Evolutionary conservation across 1,284 basidiomycete genomes (phyloP).

Genomic region (Chalciporus sp.): DNA sequence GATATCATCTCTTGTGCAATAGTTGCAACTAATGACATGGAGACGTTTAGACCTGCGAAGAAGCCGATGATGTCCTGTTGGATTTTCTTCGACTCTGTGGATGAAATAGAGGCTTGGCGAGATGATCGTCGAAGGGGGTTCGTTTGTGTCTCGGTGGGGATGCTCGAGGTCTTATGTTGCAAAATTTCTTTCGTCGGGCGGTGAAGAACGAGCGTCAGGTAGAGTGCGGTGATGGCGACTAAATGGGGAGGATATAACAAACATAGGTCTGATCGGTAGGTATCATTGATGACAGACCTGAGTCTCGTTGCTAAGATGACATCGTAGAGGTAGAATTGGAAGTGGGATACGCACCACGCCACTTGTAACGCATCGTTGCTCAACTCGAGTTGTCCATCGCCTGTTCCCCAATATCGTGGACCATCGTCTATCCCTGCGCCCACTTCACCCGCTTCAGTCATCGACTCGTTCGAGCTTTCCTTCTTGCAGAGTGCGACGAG

Average conservation of each 20-base stretch:
- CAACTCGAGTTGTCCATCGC: slow-evolving; percentile 68
- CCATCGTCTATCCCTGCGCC: slow-evolving; percentile 64
- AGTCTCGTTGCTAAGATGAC: not conserved
- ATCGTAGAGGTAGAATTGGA: not conserved
- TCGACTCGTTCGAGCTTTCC: slow-evolving; percentile 42
- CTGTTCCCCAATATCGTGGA: slow-evolving; percentile 74
- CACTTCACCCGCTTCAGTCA: slow-evolving; percentile 64
- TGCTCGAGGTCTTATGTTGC: slow-evolving; percentile 29
- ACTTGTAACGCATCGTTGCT: slow-evolving; percentile 70
- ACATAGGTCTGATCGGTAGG: slow-evolving; percentile 88
- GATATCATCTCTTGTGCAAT: slow-evolving; percentile 91
- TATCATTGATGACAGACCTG: slow-evolving; percentile 97
- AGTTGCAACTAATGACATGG: slow-evolving; percentile 79
- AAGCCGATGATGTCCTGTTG: slow-evolving; percentile 77
- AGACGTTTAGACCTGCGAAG: slow-evolving; percentile 85
- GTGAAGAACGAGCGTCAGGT: slow-evolving; percentile 79
- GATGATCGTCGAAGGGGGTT: slow-evolving; percentile 54
- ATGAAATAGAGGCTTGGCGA: slow-evolving; percentile 39
- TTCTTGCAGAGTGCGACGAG: slow-evolving; percentile 75
- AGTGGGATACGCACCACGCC: slow-evolving; percentile 56
- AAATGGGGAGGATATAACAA: slow-evolving; percentile 93
- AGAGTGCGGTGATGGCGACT: slow-evolving; percentile 89
- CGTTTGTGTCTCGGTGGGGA: slow-evolving; percentile 13
- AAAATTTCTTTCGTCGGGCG: slow-evolving; percentile 50
- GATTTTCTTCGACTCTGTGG: slow-evolving; percentile 42